Percentiles rank a stretch among this genome's conserved stretches.
Conservation (phyloP, 768 basidiomycete species). For the Suillus fuscotomentosus region DNA sequence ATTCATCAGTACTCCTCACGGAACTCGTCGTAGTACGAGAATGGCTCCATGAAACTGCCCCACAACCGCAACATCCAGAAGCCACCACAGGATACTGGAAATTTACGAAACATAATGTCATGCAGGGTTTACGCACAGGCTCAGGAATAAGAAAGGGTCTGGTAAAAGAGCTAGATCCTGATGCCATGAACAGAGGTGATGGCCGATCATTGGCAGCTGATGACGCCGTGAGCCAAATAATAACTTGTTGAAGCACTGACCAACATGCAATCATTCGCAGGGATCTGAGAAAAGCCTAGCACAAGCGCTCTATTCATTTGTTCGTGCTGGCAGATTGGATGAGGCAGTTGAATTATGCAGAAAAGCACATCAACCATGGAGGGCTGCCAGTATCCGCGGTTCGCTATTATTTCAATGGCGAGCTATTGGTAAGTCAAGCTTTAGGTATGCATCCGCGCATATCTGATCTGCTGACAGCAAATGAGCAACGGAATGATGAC, state of each 20-base stretch:
- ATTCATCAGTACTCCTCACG: slow-evolving; percentile 60
- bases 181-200: slow-evolving; percentile 63
- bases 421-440: slow-evolving; percentile 54
- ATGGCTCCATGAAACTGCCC: slow-evolving; percentile 82
- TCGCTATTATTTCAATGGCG: slow-evolving; percentile 77
- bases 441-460: not conserved
- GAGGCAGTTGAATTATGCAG: slow-evolving; percentile 82
- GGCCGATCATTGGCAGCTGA: slow-evolving; percentile 65
- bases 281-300: slow-evolving; percentile 78
- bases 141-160: slow-evolving; percentile 44
- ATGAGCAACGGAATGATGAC: slow-evolving; percentile 48
- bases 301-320: slow-evolving; percentile 75
- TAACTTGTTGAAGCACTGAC: not conserved
- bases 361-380: slow-evolving; percentile 87
- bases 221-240: slow-evolving; percentile 59
- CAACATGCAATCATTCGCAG: slow-evolving; percentile 35
- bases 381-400: slow-evolving; percentile 86
- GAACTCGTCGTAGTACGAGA: slow-evolving; percentile 85
- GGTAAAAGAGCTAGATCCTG: slow-evolving; percentile 77
- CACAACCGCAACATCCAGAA: slow-evolving; percentile 58
- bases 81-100: slow-evolving; percentile 82
- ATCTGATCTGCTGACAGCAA: slow-evolving; percentile 42
- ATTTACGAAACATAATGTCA: slow-evolving; percentile 73
- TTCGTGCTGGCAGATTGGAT: slow-evolving; percentile 83
- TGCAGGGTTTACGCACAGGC: slow-evolving; percentile 61